Evolutionary conservation across 495 filamentous ascomycete genomes (phyloP).

Genomic region (Coniosporium apollinis): DNA sequence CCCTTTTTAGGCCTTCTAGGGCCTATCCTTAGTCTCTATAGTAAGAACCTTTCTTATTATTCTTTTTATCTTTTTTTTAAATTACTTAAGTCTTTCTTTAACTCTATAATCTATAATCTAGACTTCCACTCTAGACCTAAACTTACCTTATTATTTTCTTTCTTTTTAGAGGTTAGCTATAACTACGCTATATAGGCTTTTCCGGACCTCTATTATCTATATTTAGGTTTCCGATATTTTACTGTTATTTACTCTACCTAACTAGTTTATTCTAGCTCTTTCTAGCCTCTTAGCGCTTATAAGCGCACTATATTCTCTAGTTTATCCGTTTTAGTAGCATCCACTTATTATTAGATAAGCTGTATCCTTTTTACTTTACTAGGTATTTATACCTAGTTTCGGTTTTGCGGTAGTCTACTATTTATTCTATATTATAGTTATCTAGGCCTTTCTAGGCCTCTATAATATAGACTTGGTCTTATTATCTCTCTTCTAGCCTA

Average conservation of each 20-base stretch:
- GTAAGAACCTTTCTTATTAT: too few relatives aligned
- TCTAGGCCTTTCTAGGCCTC: background rate
- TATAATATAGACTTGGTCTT: background rate
- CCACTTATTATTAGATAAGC: background rate
- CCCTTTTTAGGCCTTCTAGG: too few relatives aligned
- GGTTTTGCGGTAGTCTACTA: background rate
- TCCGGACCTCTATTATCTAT: too few relatives aligned
- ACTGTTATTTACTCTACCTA: background rate
- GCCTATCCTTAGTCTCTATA: too few relatives aligned
- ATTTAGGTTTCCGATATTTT: too few relatives aligned
- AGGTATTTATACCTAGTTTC: background rate
- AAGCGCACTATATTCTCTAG: background rate
- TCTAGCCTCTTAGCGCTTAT: background rate
- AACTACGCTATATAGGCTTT: too few relatives aligned
- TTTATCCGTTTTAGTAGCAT: background rate
- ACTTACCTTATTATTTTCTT: too few relatives aligned
- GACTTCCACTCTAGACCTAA: too few relatives aligned
- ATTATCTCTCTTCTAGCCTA: background rate
- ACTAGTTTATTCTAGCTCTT: background rate
- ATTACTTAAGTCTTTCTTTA: too few relatives aligned
- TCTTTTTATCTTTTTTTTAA: too few relatives aligned
- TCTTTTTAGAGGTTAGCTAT: too few relatives aligned
- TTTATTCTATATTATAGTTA: constrained; percentile 1
- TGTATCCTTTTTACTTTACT: background rate
- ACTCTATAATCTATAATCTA: too few relatives aligned